Evolutionary conservation across 202 grass and related monocot species (phyloP).

Genomic region (Hordeum pubiflorum): DNA sequence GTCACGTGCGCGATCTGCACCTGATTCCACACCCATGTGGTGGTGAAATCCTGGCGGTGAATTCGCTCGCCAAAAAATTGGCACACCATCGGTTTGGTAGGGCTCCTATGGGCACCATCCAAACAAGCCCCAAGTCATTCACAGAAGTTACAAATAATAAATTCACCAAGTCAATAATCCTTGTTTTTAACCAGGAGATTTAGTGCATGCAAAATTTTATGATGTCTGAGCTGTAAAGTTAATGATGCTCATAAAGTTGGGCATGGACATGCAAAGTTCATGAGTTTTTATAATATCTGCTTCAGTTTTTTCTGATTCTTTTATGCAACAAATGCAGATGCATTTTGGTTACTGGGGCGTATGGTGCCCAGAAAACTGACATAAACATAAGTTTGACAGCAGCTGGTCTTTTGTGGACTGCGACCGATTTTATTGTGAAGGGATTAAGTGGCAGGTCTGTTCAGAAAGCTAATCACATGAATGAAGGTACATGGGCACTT

Average conservation of each 20-base stretch:
- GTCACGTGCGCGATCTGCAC: no score
- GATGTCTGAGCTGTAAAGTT: constrained; percentile 1
- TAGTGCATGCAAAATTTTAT: neutral
- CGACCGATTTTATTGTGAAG: constrained; percentile 91
- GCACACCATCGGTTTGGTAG: no score
- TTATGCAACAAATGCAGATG: constrained; percentile 58
- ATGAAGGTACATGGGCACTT: constrained; percentile 32
- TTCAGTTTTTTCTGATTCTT: constrained; percentile 34
- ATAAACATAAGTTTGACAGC: constrained; percentile 98
- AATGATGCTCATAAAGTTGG: neutral
- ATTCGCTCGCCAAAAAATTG: no score
- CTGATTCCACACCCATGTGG: no score
- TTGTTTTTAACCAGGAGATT: neutral
- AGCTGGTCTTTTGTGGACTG: constrained; percentile 92
- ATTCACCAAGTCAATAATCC: constrained; percentile 9
- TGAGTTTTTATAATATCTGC: neutral
- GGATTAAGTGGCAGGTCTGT: constrained; percentile 57
- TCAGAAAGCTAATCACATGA: constrained; percentile 34
- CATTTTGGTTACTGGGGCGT: constrained; percentile 89
- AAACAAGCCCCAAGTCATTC: no score
- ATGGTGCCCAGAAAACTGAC: constrained; percentile 85
- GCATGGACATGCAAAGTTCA: constrained; percentile 9
- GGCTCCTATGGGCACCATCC: no score
- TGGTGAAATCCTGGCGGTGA: no score
- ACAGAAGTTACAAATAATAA: constrained; percentile 17